phyloP scores from a whole-genome alignment of 2,329 filamentous ascomycete species.

The Pseudopithomyces maydicus region DNA sequence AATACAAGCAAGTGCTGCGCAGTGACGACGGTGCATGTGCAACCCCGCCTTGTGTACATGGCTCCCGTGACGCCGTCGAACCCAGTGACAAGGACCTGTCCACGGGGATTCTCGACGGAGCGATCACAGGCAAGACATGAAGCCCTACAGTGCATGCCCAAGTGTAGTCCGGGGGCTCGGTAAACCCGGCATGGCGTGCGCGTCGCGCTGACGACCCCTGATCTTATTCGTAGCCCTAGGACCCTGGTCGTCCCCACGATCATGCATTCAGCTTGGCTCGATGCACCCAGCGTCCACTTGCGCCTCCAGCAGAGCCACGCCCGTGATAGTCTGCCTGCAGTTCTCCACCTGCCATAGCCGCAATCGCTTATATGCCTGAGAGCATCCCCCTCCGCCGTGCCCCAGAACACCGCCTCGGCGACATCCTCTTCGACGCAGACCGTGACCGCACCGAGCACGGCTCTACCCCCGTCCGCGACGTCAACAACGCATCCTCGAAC shows the following conservation, averaged over 20 bases:
- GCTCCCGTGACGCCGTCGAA: neutral
- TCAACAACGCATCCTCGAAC: constrained; percentile 16
- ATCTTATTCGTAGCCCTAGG: neutral
- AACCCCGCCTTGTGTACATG: no score
- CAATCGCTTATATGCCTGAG: constrained; percentile 43
- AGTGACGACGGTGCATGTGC: neutral
- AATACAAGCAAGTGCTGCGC: constrained; percentile 2
- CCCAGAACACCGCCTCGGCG: constrained; percentile 19
- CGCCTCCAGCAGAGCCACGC: constrained; percentile 7
- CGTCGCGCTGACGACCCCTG: constrained; percentile 1
- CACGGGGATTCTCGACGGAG: neutral
- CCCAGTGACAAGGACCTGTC: neutral
- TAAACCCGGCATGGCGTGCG: constrained; percentile 2
- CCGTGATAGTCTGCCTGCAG: constrained; percentile 15
- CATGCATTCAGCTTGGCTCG: constrained; percentile 7
- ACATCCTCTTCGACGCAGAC: constrained; percentile 13
- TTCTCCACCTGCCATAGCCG: constrained; percentile 22
- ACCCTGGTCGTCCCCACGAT: neutral
- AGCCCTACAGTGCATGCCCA: neutral
- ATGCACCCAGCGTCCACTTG: constrained; percentile 6
- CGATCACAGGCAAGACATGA: no score
- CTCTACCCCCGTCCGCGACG: constrained; percentile 3
- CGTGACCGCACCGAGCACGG: constrained; percentile 8
- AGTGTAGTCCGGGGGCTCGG: neutral
- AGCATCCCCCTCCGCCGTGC: constrained; percentile 42